These are phyloP conservation scores for Carnegiea gigantea DNA, from an alignment of 179 eudicot genomes.

Conservation along the genomic window DNA sequence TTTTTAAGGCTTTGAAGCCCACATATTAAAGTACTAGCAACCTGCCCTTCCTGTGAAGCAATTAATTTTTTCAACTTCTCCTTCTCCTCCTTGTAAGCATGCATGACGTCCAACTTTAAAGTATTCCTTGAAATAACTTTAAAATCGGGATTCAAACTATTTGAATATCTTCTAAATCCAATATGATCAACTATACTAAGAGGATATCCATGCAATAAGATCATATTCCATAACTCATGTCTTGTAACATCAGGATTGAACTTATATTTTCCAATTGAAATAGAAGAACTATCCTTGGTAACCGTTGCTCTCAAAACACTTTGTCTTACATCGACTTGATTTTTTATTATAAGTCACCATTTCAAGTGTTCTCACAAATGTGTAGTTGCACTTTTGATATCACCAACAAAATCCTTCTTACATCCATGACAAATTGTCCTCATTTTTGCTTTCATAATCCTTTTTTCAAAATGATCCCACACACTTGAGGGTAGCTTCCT, in stretches of 20 bases:
- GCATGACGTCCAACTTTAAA: background rate
- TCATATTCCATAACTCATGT: background rate
- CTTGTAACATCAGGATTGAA: background rate
- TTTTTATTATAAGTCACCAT: background rate
- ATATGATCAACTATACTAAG: too few species aligned
- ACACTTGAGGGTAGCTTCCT: background rate
- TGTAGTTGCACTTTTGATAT: background rate
- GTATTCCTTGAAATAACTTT: too few species aligned
- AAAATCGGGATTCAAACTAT: too few species aligned
- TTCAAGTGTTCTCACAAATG: background rate
- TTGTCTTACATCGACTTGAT: background rate
- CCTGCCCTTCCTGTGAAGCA: background rate
- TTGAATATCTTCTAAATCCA: too few species aligned
- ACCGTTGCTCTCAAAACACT: background rate
- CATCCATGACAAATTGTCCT: background rate
- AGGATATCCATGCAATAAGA: too few species aligned
- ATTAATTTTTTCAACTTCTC: background rate
- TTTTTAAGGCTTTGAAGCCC: too few species aligned
- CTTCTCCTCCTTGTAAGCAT: background rate
- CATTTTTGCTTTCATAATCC: background rate
- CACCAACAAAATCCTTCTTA: background rate
- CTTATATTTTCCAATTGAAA: background rate
- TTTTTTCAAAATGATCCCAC: background rate
- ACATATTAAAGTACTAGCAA: too few species aligned
- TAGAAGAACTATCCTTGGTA: background rate